phyloP scores from a whole-genome alignment of 352 stramenopile species.

The Elongisporangium prolatum region DNA sequence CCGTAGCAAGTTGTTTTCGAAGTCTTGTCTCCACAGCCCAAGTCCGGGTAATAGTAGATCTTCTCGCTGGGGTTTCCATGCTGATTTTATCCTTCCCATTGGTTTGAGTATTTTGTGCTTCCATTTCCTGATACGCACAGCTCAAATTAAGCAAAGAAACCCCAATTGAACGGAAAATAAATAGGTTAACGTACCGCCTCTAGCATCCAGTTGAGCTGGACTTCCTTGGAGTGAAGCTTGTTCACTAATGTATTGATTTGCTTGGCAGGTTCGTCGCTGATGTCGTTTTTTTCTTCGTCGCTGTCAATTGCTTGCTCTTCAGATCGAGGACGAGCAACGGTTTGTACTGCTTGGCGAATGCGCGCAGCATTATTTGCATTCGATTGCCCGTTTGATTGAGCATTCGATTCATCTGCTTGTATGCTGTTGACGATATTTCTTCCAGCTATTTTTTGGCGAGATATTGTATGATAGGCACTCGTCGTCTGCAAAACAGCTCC shows the following conservation, averaged over 20 bases:
- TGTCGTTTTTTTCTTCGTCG: slow-evolving; percentile 4
- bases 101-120: slow-evolving; percentile 48
- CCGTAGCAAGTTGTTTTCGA: slow-evolving; percentile 11
- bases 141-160: neutral
- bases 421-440: slow-evolving; percentile 17
- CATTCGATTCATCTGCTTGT: neutral
- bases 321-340: neutral
- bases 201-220: slow-evolving; percentile 64
- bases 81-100: neutral
- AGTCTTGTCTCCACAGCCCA: slow-evolving; percentile 60
- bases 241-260: slow-evolving; percentile 39
- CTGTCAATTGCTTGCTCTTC: neutral
- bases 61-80: slow-evolving; percentile 7
- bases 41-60: slow-evolving; percentile 24
- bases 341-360: neutral
- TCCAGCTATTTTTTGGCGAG: slow-evolving; percentile 19
- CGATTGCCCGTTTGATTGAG: neutral
- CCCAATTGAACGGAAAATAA: neutral
- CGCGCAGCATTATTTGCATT: neutral
- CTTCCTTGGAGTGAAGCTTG: slow-evolving; percentile 53
- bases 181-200: slow-evolving; percentile 34
- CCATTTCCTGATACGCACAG: slow-evolving; percentile 43
- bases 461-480: slow-evolving; percentile 6
- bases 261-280: slow-evolving; percentile 15
- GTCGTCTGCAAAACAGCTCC: neutral